phyloP scores from a whole-genome alignment of 1,284 basidiomycete species.

The Boletus smithii region DNA sequence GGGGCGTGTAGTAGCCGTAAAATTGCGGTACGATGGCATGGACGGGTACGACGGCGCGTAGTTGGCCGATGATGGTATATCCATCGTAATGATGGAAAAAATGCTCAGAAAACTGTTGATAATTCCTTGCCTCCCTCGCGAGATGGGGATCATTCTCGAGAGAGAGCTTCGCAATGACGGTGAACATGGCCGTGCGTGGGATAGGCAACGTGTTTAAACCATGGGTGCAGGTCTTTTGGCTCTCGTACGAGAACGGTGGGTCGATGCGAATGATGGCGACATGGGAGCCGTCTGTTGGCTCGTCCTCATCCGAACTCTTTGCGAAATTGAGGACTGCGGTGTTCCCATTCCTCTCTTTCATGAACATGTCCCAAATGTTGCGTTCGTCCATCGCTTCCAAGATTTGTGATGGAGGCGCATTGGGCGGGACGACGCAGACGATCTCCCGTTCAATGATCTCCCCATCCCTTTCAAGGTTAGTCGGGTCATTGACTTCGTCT shows the following conservation, averaged over 20 bases:
- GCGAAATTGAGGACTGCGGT: background rate
- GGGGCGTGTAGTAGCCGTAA: constrained; percentile 37
- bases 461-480: constrained; percentile 6
- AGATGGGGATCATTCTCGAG: constrained; percentile 25
- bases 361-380: background rate
- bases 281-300: background rate
- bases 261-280: constrained; percentile 13
- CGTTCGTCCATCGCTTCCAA: background rate
- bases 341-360: background rate
- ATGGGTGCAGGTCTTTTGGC: constrained; percentile 13
- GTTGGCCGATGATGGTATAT: constrained; percentile 28
- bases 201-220: background rate
- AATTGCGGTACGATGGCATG: constrained; percentile 39
- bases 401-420: background rate
- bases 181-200: constrained; percentile 34
- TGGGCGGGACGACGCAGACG: constrained; percentile 6
- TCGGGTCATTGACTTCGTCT: background rate
- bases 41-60: constrained; percentile 32
- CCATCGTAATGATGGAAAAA: constrained; percentile 37
- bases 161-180: constrained; percentile 32
- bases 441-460: constrained; percentile 23
- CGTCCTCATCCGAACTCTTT: background rate
- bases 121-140: constrained; percentile 29
- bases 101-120: constrained; percentile 30
- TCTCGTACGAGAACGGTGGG: constrained; percentile 10